Evolutionary conservation across 2,329 filamentous ascomycete species (phyloP).

Genomic region (Colletotrichum nymphaeae): DNA sequence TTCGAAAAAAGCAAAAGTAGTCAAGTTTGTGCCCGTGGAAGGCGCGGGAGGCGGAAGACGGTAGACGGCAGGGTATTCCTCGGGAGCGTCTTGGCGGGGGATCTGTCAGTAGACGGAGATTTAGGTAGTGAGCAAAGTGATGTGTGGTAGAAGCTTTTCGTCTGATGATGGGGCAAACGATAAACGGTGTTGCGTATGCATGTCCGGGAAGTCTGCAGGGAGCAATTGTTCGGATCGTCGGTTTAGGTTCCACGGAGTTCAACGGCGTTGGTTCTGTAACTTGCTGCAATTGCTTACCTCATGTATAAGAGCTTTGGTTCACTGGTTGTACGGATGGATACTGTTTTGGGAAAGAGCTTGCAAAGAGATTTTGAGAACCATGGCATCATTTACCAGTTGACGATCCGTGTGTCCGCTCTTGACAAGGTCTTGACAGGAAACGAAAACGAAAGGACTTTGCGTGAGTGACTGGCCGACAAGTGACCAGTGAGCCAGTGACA

Average conservation of each 20-base stretch:
- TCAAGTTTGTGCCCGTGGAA: slow-evolving; percentile 4
- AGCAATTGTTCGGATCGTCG: neutral
- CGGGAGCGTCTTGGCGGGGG: neutral
- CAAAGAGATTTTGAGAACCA: neutral
- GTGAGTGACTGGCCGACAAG: no score
- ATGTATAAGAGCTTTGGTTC: no score
- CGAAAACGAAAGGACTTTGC: neutral
- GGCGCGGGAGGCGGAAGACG: slow-evolving; percentile 11
- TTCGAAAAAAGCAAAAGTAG: no score
- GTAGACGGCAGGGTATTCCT: neutral
- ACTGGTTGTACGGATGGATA: no score
- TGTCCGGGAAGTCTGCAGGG: neutral
- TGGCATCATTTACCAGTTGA: neutral
- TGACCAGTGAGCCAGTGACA: no score
- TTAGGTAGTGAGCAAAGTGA: neutral
- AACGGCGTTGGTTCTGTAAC: neutral
- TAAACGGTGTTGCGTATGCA: neutral
- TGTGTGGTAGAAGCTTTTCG: neutral
- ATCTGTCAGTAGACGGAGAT: neutral
- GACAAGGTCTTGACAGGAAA: neutral
- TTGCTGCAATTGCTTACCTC: neutral
- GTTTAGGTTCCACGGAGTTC: neutral
- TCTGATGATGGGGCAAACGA: neutral
- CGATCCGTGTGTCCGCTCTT: neutral
- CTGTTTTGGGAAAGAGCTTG: neutral